Evolutionary conservation across 75 land plant genomes (phyloP).

Genomic region (Sequoiadendron giganteum): DNA sequence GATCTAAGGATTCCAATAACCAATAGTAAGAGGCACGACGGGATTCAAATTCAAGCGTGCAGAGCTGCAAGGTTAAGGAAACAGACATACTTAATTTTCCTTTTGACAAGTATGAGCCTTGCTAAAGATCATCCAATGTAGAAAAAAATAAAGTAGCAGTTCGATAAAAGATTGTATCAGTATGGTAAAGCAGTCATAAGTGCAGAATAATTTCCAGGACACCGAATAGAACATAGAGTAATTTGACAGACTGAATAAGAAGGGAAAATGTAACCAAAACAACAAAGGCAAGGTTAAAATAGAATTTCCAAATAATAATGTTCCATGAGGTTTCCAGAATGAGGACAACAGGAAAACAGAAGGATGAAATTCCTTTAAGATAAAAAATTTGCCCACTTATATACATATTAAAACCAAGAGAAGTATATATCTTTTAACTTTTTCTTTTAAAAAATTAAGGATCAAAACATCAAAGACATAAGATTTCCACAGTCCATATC

Average conservation of each 20-base stretch:
- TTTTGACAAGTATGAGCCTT: not conserved
- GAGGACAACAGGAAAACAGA: not conserved
- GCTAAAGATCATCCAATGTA: not conserved
- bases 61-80: slow-evolving; percentile 58
- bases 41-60: slow-evolving; percentile 97
- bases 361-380: not conserved
- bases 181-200: not conserved
- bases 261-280: not conserved
- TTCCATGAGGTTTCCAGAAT: not conserved
- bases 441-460: not conserved
- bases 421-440: not conserved
- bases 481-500: no score
- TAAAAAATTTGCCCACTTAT: not conserved
- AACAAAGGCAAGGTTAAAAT: not conserved
- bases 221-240: not conserved
- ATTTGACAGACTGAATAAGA: not conserved
- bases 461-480: not conserved
- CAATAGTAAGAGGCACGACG: slow-evolving; percentile 98
- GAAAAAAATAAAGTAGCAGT: not conserved
- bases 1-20: slow-evolving; percentile 76
- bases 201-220: not conserved
- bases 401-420: no score
- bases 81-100: not conserved
- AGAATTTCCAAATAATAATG: not conserved
- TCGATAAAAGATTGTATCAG: not conserved